Evolutionary conservation across 768 basidiomycete species (phyloP).

Genomic region (Tylopilus sp.): DNA sequence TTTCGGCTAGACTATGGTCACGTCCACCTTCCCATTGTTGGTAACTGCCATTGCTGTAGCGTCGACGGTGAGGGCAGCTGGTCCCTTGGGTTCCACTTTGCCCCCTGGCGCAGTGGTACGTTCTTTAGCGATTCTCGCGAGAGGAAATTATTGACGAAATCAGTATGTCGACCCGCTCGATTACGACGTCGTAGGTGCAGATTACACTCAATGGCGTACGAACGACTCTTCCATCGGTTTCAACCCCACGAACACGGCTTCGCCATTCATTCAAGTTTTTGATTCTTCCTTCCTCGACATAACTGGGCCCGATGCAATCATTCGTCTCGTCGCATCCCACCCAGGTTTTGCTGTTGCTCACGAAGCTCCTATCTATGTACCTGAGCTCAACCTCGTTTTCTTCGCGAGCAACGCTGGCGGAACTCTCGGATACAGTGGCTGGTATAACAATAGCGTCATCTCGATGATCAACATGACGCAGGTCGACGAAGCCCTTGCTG

Average conservation of each 20-base stretch:
- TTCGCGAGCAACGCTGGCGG: constrained; percentile 74
- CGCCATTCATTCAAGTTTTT: constrained; percentile 60
- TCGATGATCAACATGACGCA: constrained; percentile 60
- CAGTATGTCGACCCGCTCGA: constrained; percentile 51
- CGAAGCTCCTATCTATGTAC: constrained; percentile 70
- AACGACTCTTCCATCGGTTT: constrained; percentile 43
- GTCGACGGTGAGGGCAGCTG: not conserved
- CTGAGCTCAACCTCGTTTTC: constrained; percentile 63
- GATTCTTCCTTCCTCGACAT: constrained; percentile 53
- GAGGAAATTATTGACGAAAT: not conserved
- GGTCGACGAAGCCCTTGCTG: constrained; percentile 44
- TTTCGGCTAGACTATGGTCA: not conserved
- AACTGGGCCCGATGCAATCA: constrained; percentile 54
- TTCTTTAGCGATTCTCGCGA: not conserved
- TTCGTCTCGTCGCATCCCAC: constrained; percentile 61
- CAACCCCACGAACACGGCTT: constrained; percentile 58
- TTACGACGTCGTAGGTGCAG: constrained; percentile 50
- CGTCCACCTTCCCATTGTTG: constrained; percentile 2
- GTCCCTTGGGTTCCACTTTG: not conserved
- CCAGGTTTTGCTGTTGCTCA: constrained; percentile 71
- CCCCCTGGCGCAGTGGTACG: constrained; percentile 26
- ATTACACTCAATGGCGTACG: constrained; percentile 36
- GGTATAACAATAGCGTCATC: constrained; percentile 61
- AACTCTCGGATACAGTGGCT: constrained; percentile 57
- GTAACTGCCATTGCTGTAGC: constrained; percentile 2